Base-by-base conservation (phyloP, 805 yeast genomes). In the Wickerhamomyces mucosus region DNA sequence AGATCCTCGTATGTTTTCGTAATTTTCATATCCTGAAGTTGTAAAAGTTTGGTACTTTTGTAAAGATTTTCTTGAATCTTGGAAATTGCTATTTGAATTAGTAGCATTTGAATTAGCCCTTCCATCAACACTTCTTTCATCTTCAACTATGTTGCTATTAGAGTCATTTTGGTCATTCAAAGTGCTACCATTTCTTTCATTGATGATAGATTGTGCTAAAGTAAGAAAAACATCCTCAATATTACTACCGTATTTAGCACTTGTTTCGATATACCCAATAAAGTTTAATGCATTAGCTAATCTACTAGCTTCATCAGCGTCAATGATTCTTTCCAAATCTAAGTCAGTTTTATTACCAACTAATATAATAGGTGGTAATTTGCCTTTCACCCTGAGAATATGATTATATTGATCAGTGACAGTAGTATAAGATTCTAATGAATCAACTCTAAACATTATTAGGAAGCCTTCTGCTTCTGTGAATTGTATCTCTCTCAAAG, bases 401-500 rank as follows among this genome's bases (percentile, higher is more conserved):
- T 44, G 48, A 24, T 41, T 38, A 28, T 41, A 39, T 11, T 22
- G 29, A 25, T 34, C 38, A 12, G 41, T 14, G 3, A 40, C 36
- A 2, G 29, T 20, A 6, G 22, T 17, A n/a, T 41, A 42, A 13
- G 42, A 35, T 12, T 42, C 44, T 6, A 34, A 11, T 11, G 29
- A 23, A 11, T 35, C 35, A 4, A 42, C 39, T n/a, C 33, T 35
- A 33, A 31, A 47, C 4, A 41, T 42, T 3, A 47, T 28, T 7
- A 45, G 18, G 16, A 45, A 37, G 2, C 48, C 52, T 22, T 46
- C 50, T 14, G 46, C 45, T 24, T 47, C 41, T 15, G 30, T 29
- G 9, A 36, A 32, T 26, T 47, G 51, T 61, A 50, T 14, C 14
- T 80, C 92, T 38, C 71, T 59, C 65, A 72, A 53, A 20, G 85